phyloP scores from a whole-genome alignment of 768 basidiomycete species.

The Phaeolepiota aurea region DNA sequence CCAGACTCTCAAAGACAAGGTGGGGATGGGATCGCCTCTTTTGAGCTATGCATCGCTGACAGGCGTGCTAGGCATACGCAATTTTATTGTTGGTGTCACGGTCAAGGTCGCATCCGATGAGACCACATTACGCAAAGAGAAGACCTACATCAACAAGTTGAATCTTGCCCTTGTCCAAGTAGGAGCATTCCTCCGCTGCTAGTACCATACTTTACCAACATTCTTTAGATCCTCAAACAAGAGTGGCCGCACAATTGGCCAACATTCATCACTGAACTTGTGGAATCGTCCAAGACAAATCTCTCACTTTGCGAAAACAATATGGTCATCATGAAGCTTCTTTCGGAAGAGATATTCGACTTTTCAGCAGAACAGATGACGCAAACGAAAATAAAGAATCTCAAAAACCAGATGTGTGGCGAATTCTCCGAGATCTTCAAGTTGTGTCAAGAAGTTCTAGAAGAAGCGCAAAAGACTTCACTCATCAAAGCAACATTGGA shows the following conservation, averaged over 20 bases:
- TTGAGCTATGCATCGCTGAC: not conserved
- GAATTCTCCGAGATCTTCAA: constrained; percentile 98
- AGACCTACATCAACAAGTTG: constrained; percentile 91
- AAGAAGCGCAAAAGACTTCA: constrained; percentile 93
- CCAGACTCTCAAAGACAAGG: constrained; percentile 93
- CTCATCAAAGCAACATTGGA: constrained; percentile 93
- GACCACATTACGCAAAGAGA: constrained; percentile 79
- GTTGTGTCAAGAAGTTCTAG: constrained; percentile 91
- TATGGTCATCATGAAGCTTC: constrained; percentile 94
- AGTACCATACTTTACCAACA: not conserved
- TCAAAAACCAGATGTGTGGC: constrained; percentile 97
- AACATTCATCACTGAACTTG: constrained; percentile 92
- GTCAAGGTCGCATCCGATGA: constrained; percentile 95
- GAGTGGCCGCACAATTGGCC: constrained; percentile 99
- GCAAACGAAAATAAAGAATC: constrained; percentile 91
- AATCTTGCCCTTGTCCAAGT: constrained; percentile 95
- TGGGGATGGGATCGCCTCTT: constrained; percentile 16
- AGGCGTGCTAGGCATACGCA: constrained; percentile 68
- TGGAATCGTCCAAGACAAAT: constrained; percentile 94
- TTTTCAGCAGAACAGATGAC: constrained; percentile 99
- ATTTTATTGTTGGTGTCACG: constrained; percentile 90
- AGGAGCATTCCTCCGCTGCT: constrained; percentile 12
- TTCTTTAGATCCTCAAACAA: constrained; percentile 86
- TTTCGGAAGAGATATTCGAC: constrained; percentile 99
- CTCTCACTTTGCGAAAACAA: constrained; percentile 98